Percentiles rank a stretch among this genome's conserved stretches.
phyloP scores from a whole-genome alignment of 2,329 filamentous ascomycete genomes.

The Rhinocladiella similis region DNA sequence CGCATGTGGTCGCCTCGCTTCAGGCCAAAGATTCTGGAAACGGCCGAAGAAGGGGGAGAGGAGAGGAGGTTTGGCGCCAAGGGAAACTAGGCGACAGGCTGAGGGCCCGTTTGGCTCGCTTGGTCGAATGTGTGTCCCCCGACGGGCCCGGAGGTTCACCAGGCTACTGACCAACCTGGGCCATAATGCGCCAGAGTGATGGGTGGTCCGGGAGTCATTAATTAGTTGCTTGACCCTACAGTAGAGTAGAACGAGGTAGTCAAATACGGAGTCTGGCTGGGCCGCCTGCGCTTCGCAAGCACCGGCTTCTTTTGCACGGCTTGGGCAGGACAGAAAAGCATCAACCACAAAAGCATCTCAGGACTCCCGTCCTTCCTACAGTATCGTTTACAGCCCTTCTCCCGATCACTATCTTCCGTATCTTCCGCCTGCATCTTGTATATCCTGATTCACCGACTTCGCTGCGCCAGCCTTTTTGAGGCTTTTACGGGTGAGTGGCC shows the following conservation, averaged over 20 bases:
- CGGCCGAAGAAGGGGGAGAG: background rate
- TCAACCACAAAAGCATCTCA: slow-evolving; percentile 2
- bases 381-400: background rate
- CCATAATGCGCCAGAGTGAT: no score
- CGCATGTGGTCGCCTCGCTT: no score
- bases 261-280: background rate
- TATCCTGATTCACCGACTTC: background rate
- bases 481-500: slow-evolving; percentile 14
- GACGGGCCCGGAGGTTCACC: background rate
- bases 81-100: slow-evolving; percentile 5
- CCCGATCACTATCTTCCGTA: background rate
- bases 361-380: background rate
- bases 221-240: background rate
- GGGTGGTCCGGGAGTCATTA: background rate
- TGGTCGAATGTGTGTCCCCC: background rate
- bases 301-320: background rate
- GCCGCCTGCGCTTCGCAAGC: background rate
- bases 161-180: no score
- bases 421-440: background rate
- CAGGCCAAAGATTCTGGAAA: background rate
- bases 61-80: slow-evolving; percentile 4
- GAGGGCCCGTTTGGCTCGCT: background rate
- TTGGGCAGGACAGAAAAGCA: background rate
- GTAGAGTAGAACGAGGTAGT: no score
- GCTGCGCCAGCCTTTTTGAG: background rate